A percentile compares a stretch with the other conserved stretches of the same genome.
These are phyloP conservation scores for Erysimum pusillum DNA, from an alignment of 441 rosid species.

Conservation along the genomic window DNA sequence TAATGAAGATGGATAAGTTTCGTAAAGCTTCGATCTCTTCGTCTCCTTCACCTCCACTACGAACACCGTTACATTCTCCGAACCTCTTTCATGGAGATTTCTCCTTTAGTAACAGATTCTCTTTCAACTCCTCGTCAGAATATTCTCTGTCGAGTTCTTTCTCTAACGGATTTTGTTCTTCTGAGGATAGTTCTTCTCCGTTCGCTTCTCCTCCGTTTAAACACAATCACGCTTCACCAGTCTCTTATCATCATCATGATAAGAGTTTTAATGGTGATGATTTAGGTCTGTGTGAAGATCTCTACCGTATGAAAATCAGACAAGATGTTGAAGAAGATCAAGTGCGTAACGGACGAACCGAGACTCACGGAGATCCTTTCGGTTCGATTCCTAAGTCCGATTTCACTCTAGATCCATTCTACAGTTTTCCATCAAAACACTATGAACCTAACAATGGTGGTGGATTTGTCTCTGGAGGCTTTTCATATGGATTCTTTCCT, in stretches of 20 bases:
- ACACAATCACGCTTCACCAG: slow-evolving; percentile 20
- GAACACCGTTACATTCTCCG: slow-evolving; percentile 34
- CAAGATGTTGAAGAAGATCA: slow-evolving; percentile 37
- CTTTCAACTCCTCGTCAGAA: slow-evolving; percentile 44
- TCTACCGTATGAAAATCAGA: slow-evolving; percentile 44
- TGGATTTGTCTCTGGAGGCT: slow-evolving; percentile 27
- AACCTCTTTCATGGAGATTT: slow-evolving; percentile 35
- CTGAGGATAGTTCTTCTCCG: slow-evolving; percentile 55
- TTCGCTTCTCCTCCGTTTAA: slow-evolving; percentile 52
- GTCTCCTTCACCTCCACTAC: slow-evolving; percentile 19
- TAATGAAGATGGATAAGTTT: slow-evolving; percentile 40
- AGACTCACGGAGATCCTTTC: slow-evolving; percentile 15
- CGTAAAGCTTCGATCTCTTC: slow-evolving; percentile 27
- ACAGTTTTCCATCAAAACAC: slow-evolving; percentile 14
- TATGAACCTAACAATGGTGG: slow-evolving; percentile 35
- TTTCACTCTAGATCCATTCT: slow-evolving; percentile 38
- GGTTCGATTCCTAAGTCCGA: slow-evolving; percentile 24
- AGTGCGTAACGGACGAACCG: slow-evolving; percentile 17
- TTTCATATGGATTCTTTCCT: slow-evolving; percentile 17
- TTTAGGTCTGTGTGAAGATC: slow-evolving; percentile 50
- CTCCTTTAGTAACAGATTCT: slow-evolving; percentile 48
- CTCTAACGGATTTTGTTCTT: slow-evolving; percentile 51
- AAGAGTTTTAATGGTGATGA: slow-evolving; percentile 45
- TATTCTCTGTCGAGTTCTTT: slow-evolving; percentile 54
- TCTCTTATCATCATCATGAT: slow-evolving; percentile 23